These are phyloP conservation scores for Scleroderma bovista DNA, from an alignment of 768 basidiomycete species.

Conservation along the genomic window DNA sequence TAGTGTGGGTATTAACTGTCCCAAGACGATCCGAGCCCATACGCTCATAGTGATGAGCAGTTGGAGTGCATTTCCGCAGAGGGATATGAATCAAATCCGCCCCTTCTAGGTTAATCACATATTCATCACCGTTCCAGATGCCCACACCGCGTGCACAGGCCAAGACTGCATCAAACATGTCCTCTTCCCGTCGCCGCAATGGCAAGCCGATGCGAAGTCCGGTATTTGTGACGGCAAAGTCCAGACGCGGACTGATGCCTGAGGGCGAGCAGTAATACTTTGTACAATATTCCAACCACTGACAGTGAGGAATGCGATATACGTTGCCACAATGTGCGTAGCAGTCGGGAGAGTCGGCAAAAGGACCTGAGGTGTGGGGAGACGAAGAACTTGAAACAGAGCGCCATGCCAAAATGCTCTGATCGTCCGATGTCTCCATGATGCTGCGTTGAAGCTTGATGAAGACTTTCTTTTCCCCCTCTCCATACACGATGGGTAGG, in stretches of 20 bases:
- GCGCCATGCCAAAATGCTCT: slow-evolving; percentile 1
- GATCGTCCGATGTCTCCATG: neutral
- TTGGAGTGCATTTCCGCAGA: neutral
- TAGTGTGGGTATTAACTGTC: too few relatives aligned
- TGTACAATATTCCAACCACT: neutral
- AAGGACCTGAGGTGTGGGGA: neutral
- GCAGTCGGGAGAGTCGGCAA: neutral
- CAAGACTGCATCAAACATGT: neutral
- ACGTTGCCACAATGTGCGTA: neutral
- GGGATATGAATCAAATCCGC: neutral
- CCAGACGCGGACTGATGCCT: too few relatives aligned
- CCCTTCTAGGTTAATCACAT: neutral
- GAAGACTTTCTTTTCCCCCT: neutral
- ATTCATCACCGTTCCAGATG: neutral
- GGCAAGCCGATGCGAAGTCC: neutral
- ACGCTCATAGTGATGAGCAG: too few relatives aligned
- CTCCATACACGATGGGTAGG: neutral
- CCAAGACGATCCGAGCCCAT: too few relatives aligned
- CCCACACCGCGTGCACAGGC: neutral
- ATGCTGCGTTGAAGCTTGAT: neutral
- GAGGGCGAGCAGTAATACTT: neutral
- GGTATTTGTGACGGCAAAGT: too few relatives aligned
- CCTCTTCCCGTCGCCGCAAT: neutral
- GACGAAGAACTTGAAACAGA: neutral
- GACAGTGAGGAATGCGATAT: neutral